Percentiles rank a stretch among this genome's conserved stretches.
These are phyloP conservation scores for Nitzschia sp. DNA, from an alignment of 108 stramenopile species.

Conservation along the genomic window DNA sequence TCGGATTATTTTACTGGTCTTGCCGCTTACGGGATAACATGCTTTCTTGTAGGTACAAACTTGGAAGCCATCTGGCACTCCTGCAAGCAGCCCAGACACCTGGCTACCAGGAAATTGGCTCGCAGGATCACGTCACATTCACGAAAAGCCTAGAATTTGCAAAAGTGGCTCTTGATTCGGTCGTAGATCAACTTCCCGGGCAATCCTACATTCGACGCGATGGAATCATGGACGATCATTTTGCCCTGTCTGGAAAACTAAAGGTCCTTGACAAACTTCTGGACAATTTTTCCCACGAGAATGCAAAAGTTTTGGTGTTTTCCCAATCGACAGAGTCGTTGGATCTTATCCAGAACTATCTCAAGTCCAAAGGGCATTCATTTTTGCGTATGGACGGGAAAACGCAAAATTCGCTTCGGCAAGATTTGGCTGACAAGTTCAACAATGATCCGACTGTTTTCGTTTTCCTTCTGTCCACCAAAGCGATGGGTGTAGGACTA, in stretches of 20 bases:
- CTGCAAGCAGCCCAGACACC: conserved; percentile 63
- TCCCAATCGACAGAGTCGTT: conserved; percentile 90
- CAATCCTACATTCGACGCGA: conserved; percentile 53
- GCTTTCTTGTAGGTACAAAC: conserved; percentile 36
- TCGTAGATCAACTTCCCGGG: conserved; percentile 59
- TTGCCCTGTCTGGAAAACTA: conserved; percentile 82
- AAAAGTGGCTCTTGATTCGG: conserved; percentile 63
- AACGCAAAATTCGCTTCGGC: conserved; percentile 68
- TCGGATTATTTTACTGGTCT: not conserved
- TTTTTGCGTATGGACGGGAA: conserved; percentile 89
- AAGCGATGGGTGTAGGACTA: conserved; percentile 77
- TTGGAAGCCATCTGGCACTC: conserved; percentile 75
- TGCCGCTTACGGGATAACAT: not conserved
- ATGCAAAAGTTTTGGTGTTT: conserved; percentile 79
- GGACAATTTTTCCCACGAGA: conserved; percentile 38
- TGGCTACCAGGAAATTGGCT: conserved; percentile 16
- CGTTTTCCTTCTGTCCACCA: conserved; percentile 85
- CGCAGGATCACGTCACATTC: conserved; percentile 37
- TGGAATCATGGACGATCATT: conserved; percentile 77
- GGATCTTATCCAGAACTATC: conserved; percentile 80
- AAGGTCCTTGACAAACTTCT: conserved; percentile 53
- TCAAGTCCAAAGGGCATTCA: conserved; percentile 59
- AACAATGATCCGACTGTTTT: conserved; percentile 67
- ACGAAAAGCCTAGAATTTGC: conserved; percentile 74
- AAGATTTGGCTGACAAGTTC: conserved; percentile 69